A percentile compares a stretch with the other conserved stretches of the same genome.
Conservation (phyloP, 2,329 filamentous ascomycete genomes). For the Fusarium sp. region DNA sequence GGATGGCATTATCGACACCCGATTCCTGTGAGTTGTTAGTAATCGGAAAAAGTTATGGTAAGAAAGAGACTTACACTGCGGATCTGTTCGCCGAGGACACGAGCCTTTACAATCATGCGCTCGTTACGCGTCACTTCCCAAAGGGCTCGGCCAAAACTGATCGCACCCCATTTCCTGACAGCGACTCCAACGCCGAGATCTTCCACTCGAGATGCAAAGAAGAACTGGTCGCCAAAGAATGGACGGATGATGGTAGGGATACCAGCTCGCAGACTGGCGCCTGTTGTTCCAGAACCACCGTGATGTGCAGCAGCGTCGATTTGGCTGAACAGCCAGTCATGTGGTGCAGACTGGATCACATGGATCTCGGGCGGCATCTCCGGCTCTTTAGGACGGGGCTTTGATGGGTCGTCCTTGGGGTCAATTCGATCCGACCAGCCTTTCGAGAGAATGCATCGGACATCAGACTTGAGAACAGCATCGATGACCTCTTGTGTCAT, state of each 20-base stretch:
- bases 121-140: constrained; percentile 93
- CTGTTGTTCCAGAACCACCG: constrained; percentile 93
- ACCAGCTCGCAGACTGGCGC: constrained; percentile 89
- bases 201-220: constrained; percentile 90
- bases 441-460: constrained; percentile 94
- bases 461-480: constrained; percentile 88
- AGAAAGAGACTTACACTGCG: constrained; percentile 71
- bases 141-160: constrained; percentile 83
- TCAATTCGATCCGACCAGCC: constrained; percentile 89
- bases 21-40: constrained; percentile 72
- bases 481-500: constrained; percentile 95
- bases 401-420: constrained; percentile 57
- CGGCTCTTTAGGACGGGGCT: constrained; percentile 68
- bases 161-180: constrained; percentile 89
- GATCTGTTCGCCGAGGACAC: constrained; percentile 85
- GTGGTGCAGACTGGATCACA: constrained; percentile 89
- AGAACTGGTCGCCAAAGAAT: constrained; percentile 98
- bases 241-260: constrained; percentile 95
- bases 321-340: constrained; percentile 96
- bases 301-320: constrained; percentile 96
- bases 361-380: constrained; percentile 84
- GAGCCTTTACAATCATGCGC: constrained; percentile 90
- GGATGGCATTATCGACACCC: constrained; percentile 89
- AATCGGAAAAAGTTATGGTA: neutral
- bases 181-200: constrained; percentile 93